Evolutionary conservation across 2,329 filamentous ascomycete species (phyloP).

Genomic region (Botrytis cinerea): DNA sequence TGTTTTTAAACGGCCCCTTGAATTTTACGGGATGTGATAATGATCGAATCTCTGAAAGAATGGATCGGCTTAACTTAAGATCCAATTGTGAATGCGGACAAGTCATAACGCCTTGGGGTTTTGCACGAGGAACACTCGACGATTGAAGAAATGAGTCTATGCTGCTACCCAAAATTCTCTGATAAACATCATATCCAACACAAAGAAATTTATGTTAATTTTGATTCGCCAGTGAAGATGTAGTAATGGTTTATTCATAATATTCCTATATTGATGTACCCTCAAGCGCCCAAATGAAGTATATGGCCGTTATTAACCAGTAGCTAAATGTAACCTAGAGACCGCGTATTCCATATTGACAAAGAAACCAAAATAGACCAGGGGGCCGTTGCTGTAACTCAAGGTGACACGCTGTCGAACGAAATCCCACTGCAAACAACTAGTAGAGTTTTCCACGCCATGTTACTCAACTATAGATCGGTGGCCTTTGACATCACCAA

Average conservation of each 20-base stretch:
- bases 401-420: not conserved
- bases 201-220: not conserved
- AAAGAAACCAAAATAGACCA: not conserved
- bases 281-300: not conserved
- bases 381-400: not conserved
- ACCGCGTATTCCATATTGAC: not conserved
- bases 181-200: not conserved
- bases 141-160: not conserved
- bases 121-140: too few relatives aligned
- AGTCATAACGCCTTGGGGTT: too few relatives aligned
- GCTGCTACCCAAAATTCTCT: not conserved
- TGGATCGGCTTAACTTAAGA: not conserved
- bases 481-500: not conserved
- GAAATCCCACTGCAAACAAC: not conserved
- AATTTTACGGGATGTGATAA: rapidly evolving
- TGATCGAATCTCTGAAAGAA: not conserved
- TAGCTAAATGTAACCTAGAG: not conserved
- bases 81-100: not conserved
- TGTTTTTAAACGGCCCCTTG: not conserved
- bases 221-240: not conserved
- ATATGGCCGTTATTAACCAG: not conserved
- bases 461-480: not conserved
- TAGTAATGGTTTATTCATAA: not conserved
- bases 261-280: not conserved
- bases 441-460: not conserved